Evolutionary conservation across 2,329 filamentous ascomycete species (phyloP).

Genomic region (Lasiodiplodia gonubiensis): DNA sequence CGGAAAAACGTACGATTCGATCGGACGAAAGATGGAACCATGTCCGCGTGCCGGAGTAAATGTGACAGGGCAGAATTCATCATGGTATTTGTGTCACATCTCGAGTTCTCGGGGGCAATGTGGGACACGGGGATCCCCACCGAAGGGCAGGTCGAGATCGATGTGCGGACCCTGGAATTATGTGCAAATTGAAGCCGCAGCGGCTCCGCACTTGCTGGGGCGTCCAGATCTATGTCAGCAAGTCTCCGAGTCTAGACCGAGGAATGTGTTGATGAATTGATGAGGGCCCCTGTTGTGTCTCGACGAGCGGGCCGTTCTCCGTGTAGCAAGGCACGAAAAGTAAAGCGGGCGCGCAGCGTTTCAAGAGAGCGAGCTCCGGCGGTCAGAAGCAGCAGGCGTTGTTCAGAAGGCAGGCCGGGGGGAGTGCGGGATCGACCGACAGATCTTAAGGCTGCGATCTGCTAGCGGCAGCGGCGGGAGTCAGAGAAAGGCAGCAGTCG

Average conservation of each 20-base stretch:
- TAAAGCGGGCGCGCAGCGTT: background rate
- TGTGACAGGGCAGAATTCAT: background rate
- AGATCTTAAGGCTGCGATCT: conserved; percentile 23
- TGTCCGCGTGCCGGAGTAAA: background rate
- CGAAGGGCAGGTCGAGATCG: background rate
- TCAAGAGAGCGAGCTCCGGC: background rate
- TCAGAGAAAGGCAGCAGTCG: background rate
- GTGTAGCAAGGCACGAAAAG: background rate
- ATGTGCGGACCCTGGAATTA: background rate
- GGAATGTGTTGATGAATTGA: background rate
- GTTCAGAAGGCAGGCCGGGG: conserved; percentile 1
- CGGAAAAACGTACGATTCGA: background rate
- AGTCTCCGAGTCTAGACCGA: conserved; percentile 1
- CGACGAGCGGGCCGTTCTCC: conserved; percentile 12
- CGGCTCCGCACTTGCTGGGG: background rate
- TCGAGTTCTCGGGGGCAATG: background rate
- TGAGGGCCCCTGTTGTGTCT: background rate
- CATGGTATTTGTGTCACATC: conserved; percentile 3
- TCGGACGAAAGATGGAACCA: background rate
- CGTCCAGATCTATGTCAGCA: background rate
- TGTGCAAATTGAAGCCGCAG: background rate
- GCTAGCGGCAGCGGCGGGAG: background rate
- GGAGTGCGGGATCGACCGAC: conserved; percentile 19
- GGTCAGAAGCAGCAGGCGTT: background rate
- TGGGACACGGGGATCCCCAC: background rate